Evolutionary conservation across 495 filamentous ascomycete genomes (phyloP).

Genomic region (Aspergillus haitiensis): DNA sequence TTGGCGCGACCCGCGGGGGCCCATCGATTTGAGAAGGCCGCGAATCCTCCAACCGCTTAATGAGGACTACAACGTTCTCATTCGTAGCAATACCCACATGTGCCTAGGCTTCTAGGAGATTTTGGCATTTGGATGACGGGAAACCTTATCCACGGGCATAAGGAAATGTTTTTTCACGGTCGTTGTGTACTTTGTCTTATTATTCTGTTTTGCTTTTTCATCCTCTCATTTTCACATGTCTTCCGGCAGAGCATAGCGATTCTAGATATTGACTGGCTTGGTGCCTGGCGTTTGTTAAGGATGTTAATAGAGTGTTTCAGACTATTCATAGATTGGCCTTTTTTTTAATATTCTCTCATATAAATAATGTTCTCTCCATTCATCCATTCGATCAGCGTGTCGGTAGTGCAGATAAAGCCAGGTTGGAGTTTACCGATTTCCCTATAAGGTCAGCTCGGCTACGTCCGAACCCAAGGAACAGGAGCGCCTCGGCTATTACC

Average conservation of each 20-base stretch:
- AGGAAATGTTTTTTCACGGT: background rate
- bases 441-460: constrained; percentile 11
- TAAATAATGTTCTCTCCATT: background rate
- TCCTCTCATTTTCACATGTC: background rate
- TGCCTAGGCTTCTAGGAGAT: background rate
- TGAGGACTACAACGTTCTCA: background rate
- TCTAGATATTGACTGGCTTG: background rate
- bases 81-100: background rate
- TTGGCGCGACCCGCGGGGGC: background rate
- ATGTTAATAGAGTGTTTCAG: background rate
- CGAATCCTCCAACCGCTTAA: background rate
- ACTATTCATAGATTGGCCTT: background rate
- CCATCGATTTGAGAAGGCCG: background rate
- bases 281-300: background rate
- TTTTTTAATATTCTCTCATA: background rate
- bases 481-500: constrained; percentile 29
- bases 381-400: background rate
- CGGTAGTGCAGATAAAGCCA: constrained; percentile 1
- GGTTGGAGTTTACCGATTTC: background rate
- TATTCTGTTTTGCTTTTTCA: background rate
- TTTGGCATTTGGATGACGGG: background rate
- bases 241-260: background rate
- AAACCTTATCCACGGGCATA: background rate
- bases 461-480: background rate
- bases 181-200: background rate